Evolutionary conservation across 2,329 filamentous ascomycete genomes (phyloP), one percentile per base, ranked within the genome.

Genomic region (Chaetomium strumarium): DNA sequence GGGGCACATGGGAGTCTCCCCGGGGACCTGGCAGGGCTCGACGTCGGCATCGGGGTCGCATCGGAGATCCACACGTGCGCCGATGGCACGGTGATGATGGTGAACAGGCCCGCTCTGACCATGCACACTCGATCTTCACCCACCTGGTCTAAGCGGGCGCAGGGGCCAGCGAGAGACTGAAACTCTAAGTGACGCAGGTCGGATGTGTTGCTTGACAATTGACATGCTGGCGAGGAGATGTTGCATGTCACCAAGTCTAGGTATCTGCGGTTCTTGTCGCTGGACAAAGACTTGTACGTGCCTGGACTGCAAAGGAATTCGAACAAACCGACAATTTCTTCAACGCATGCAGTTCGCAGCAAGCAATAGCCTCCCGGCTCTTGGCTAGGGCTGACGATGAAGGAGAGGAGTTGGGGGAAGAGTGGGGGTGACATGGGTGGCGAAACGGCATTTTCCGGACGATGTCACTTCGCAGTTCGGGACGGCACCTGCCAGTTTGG

Each of bases 71-170:
- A 36, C 39, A 24, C 39, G 14, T 16, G 24, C 11, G 20, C 36
- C 38, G 38, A 51, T 52, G 55, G 54, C 33, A 49, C 29, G 49
- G 50, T 55, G 55, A 58, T 60, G 33, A 49, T 19, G 49, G 50
- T 55, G 55, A 58, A 58, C 56, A 60, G 45, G 54, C 58, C 51
- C 57, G 58, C 60, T 59, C 49, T 57, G 58, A 60, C 60, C 58
- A 50, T 48, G 49, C 13, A 31, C 24, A 46, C 20, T 24, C 31
- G 24, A 19, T 34, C 30, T 42, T 24, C 24, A 16, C 29, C 39
- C 14, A 39, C 39, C 8, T 20, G 37, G 10, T 20, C 41, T 5
- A 31, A 52, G 58, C 43, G 53, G 46, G 53, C 33, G 59, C 54
- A 55, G 54, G 59, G 55, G 47, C 48, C 51, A 55, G 48, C 46